Evolutionary conservation across 169 alveolate species (phyloP).

Genomic region (Cryptosporidium ryanae): DNA sequence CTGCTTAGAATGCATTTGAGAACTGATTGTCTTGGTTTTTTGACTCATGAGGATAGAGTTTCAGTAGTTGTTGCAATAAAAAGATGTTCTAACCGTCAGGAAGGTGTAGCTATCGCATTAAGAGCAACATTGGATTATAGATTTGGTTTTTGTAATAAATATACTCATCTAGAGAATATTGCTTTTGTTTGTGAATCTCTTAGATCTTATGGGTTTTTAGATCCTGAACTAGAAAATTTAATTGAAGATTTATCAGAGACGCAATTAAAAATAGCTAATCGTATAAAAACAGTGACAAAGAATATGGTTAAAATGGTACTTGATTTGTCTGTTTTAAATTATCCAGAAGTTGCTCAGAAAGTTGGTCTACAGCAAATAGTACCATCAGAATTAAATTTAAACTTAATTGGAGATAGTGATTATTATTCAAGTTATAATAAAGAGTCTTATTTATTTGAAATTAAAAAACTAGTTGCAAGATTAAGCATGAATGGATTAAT

Average conservation of each 20-base stretch:
- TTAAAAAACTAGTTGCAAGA: conserved; percentile 41
- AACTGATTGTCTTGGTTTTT: conserved; percentile 61
- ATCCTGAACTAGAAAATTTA: conserved; percentile 35
- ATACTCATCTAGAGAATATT: conserved; percentile 23
- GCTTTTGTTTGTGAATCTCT: conserved; percentile 25
- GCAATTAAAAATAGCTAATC: conserved; percentile 27
- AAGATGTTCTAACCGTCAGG: conserved; percentile 60
- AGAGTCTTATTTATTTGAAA: conserved; percentile 17
- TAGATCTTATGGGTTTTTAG: conserved; percentile 65
- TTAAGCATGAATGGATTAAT: conserved; percentile 64
- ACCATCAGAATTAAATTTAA: conserved; percentile 19
- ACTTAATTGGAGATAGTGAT: conserved; percentile 4
- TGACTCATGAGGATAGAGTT: conserved; percentile 67
- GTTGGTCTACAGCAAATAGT: conserved; percentile 51
- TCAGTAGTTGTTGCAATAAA: conserved; percentile 66
- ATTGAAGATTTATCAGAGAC: conserved; percentile 55
- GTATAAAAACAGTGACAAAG: conserved; percentile 43
- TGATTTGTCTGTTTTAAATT: conserved; percentile 38
- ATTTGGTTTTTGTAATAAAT: conserved; percentile 61
- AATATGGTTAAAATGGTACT: conserved; percentile 50
- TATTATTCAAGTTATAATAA: conserved; percentile 5
- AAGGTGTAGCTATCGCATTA: conserved; percentile 65
- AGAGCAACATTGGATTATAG: conserved; percentile 71
- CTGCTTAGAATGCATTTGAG: conserved; percentile 61
- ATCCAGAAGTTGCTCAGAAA: conserved; percentile 72